Base-by-base conservation (phyloP, 1,139 yeast species). In the Yamadazyma songkhlaensis region DNA sequence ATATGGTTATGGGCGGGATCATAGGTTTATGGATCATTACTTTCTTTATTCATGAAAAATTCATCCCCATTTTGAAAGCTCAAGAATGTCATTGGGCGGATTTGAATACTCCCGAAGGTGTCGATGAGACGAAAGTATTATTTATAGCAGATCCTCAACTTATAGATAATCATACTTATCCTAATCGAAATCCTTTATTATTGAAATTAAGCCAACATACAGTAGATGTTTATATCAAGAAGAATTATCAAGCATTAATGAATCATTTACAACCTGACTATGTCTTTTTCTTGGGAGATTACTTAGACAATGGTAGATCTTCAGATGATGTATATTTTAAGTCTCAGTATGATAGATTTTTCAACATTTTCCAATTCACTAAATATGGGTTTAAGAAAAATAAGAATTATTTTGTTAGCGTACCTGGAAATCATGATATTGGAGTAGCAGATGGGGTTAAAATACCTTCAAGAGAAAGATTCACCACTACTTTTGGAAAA, bases 381-480 rank as follows among this genome's bases (percentile, higher is more conserved):
- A 39, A 39, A 27, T 44, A 35, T 26, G 51, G 51, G 11, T 57
- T 64, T 38, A 43, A 42, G 9, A 49, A 59, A 8, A 62, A 55
- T 14, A 40, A 45, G 25, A 62, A 57, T 38, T 55, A 54, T 50
- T 60, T 64, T 39, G 46, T 55, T 8, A 66, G 69, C 39, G 56
- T 73, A 1, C 76, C 81, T 0, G 83, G 83, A 2, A 77, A 77
- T 48, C 82, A 77, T 49, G 83, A 77, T 54, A 67, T 77, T 28
- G 83, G 83, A 1, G 72, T 69, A 54, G 79, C 73, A 6, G 62
- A 74, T 47, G 71, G 70, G 7, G 78, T 77, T 17, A 63, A 65
- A 23, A 13, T 50, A 3, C 48, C 56, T 7, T 56, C 72, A n/a
- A 47, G 73, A 25, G 52, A 52, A 2, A 54, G 81, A 32, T 77